Conservation (phyloP, 2,329 filamentous ascomycete species). For the Fusarium xyrophilum region DNA sequence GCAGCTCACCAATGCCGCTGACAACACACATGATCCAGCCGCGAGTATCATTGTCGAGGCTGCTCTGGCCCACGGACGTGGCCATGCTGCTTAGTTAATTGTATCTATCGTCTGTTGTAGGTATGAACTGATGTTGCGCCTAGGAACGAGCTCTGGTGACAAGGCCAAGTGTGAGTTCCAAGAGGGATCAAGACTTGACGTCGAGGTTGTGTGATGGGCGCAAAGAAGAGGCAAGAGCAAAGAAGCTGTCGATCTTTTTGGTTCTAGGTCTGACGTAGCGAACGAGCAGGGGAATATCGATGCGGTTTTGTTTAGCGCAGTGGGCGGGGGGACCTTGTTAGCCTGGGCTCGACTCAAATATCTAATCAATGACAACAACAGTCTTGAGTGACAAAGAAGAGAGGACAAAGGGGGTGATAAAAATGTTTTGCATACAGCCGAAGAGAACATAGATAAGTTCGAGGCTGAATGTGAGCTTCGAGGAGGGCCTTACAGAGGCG, state of each 20-base stretch:
- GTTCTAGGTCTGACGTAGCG: slow-evolving; percentile 35
- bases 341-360: neutral
- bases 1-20: slow-evolving; percentile 70
- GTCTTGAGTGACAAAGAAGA: neutral
- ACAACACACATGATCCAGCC: slow-evolving; percentile 94
- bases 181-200: neutral
- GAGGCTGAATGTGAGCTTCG: neutral
- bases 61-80: slow-evolving; percentile 50
- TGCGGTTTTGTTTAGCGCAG: slow-evolving; percentile 24
- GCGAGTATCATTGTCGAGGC: slow-evolving; percentile 78
- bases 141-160: neutral
- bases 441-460: neutral
- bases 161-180: neutral
- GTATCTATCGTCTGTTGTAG: slow-evolving; percentile 13
- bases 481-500: neutral
- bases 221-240: slow-evolving; percentile 22
- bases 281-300: slow-evolving; percentile 23
- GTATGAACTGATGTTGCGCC: neutral
- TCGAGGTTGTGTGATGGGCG: slow-evolving; percentile 4
- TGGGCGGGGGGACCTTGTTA: slow-evolving; percentile 25
- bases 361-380: slow-evolving; percentile 2
- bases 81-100: slow-evolving; percentile 25
- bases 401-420: neutral
- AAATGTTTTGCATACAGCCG: neutral
- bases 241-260: slow-evolving; percentile 26